These are phyloP conservation scores for Huiozyma sinensis DNA, from an alignment of 805 yeast genomes.

Conservation along the genomic window DNA sequence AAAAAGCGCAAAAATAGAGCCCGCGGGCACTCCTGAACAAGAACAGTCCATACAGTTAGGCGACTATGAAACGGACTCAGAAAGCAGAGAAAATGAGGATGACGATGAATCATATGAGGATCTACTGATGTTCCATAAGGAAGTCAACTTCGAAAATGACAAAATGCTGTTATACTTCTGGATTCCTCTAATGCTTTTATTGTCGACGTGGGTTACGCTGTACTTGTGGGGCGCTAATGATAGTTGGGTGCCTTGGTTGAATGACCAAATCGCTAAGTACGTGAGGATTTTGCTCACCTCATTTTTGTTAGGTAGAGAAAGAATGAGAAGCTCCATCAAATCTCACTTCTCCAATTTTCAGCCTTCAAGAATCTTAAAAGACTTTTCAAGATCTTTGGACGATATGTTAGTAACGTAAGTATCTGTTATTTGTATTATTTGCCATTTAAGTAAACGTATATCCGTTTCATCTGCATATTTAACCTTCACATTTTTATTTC, in stretches of 20 bases:
- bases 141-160: slow-evolving; percentile 47
- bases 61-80: slow-evolving; percentile 20
- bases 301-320: slow-evolving; percentile 42
- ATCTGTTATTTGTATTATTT: not conserved
- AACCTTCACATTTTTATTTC: no score
- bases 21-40: not conserved
- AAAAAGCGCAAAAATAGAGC: slow-evolving; percentile 1
- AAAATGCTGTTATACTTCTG: slow-evolving; percentile 82
- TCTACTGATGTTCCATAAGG: slow-evolving; percentile 20
- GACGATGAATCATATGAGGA: not conserved
- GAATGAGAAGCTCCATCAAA: slow-evolving; percentile 34
- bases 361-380: slow-evolving; percentile 10
- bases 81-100: not conserved
- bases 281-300: slow-evolving; percentile 37
- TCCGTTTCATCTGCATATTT: no score
- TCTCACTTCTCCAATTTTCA: slow-evolving; percentile 23
- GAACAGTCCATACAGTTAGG: slow-evolving; percentile 7
- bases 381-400: slow-evolving; percentile 1
- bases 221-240: slow-evolving; percentile 29
- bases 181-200: slow-evolving; percentile 65
- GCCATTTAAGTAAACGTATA: no score
- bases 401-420: not conserved
- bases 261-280: slow-evolving; percentile 29
- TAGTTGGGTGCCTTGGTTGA: slow-evolving; percentile 20
- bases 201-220: slow-evolving; percentile 37